Percentiles rank a stretch among this genome's conserved stretches.
These are phyloP conservation scores for Suhomyces sp. DNA, from an alignment of 805 yeast species.

Conservation along the genomic window DNA sequence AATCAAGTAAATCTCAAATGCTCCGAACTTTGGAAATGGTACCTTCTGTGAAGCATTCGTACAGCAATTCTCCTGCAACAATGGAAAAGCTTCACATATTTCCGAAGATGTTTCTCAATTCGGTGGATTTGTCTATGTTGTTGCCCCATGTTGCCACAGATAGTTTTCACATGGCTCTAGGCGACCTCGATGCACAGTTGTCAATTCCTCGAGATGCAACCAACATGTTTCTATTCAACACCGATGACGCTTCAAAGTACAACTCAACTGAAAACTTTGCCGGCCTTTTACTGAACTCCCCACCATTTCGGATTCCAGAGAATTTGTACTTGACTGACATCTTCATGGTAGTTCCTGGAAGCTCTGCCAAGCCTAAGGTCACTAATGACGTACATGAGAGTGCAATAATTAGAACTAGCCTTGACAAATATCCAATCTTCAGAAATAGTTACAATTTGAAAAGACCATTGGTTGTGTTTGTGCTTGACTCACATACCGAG, in stretches of 20 bases:
- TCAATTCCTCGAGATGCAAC: conserved; percentile 31
- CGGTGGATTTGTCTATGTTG: not conserved
- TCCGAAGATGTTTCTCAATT: not conserved
- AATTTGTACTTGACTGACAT: conserved; percentile 35
- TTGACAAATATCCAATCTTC: conserved; percentile 23
- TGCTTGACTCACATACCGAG: conserved; percentile 19
- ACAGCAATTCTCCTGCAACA: not conserved
- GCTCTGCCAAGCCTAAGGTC: conserved; percentile 8
- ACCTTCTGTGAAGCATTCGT: not conserved
- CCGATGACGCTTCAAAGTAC: conserved; percentile 17
- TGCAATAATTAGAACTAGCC: conserved; percentile 10
- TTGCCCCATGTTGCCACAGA: not conserved
- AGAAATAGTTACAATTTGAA: conserved; percentile 18
- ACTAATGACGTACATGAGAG: conserved; percentile 11
- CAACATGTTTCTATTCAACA: conserved; percentile 40
- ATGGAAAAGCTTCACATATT: not conserved
- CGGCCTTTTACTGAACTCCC: conserved; percentile 24
- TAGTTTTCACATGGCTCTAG: not conserved
- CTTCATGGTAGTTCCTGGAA: conserved; percentile 37
- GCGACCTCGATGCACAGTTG: conserved; percentile 2
- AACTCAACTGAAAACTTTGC: conserved; percentile 14
- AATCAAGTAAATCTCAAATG: not conserved
- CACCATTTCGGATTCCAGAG: conserved; percentile 41
- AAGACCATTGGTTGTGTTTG: conserved; percentile 38
- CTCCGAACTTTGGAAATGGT: not conserved